phyloP scores from a whole-genome alignment of 768 basidiomycete species.

The Harrya chromipes region DNA sequence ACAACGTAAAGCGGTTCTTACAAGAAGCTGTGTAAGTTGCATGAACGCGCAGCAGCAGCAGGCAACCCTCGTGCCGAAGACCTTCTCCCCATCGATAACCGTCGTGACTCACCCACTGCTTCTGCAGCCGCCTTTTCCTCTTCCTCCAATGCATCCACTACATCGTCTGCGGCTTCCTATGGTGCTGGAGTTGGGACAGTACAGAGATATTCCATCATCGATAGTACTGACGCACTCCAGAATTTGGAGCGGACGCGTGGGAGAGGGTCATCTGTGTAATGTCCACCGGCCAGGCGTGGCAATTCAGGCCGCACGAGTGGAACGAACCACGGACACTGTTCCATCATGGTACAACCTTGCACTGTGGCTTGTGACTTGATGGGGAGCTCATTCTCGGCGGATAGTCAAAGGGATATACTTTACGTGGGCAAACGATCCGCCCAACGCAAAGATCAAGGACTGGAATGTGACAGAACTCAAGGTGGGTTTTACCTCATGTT shows the following conservation, averaged over 20 bases:
- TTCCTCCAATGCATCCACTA: conserved; percentile 5
- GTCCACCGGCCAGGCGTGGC: conserved; percentile 99
- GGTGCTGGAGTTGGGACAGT: conserved; percentile 29
- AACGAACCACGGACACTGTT: conserved; percentile 88
- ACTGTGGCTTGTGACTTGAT: background rate
- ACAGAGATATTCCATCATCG: conserved; percentile 82
- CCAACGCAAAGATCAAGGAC: conserved; percentile 84
- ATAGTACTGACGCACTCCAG: conserved; percentile 85
- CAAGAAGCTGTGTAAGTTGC: conserved; percentile 75
- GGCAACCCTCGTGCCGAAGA: conserved; percentile 78
- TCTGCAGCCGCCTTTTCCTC: conserved; percentile 18
- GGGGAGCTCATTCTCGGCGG: background rate
- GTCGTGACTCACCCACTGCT: conserved; percentile 49
- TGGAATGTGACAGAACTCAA: conserved; percentile 98
- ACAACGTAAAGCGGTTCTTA: conserved; percentile 92
- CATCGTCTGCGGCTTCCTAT: conserved; percentile 13
- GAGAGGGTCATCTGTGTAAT: conserved; percentile 96
- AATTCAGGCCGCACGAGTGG: conserved; percentile 97
- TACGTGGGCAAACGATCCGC: conserved; percentile 90
- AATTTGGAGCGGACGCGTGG: conserved; percentile 94
- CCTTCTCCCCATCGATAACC: conserved; percentile 83
- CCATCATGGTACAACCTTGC: conserved; percentile 69
- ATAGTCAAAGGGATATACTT: conserved; percentile 94
- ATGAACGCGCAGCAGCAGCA: conserved; percentile 54
- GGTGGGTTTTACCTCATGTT: conserved; percentile 39